Conservation (phyloP, 306 rosid genomes). For the Citrullus mucosospermus region DNA sequence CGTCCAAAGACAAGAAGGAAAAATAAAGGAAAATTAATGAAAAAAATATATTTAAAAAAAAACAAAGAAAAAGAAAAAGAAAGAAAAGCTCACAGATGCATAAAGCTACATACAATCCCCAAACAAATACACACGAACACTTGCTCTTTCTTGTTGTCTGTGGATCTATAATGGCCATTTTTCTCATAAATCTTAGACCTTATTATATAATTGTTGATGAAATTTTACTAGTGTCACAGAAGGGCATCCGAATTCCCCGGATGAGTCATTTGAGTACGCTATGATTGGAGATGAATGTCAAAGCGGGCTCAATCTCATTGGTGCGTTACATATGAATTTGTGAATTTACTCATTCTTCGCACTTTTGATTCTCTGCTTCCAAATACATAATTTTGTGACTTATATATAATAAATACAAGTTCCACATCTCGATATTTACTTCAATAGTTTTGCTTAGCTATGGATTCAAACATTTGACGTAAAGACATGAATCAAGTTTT, state of each 20-base stretch:
- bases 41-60: too few species aligned
- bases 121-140: not conserved
- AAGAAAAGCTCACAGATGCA: not conserved
- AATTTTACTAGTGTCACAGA: not conserved
- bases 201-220: not conserved
- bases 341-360: not conserved
- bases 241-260: slow-evolving; percentile 1
- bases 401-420: too few species aligned
- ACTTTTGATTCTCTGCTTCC: not conserved
- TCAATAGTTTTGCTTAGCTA: too few species aligned
- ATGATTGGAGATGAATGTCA: not conserved
- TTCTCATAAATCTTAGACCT: not conserved
- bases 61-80: not conserved
- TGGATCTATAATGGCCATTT: not conserved
- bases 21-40: not conserved
- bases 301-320: not conserved
- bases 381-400: too few species aligned
- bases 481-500: too few species aligned
- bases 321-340: not conserved
- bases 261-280: not conserved
- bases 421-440: too few species aligned
- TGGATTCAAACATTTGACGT: too few species aligned
- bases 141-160: not conserved
- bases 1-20: not conserved
- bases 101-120: not conserved